Base-by-base conservation (phyloP, 805 yeast genomes). In the Sugiyamaella mastotermitis region DNA sequence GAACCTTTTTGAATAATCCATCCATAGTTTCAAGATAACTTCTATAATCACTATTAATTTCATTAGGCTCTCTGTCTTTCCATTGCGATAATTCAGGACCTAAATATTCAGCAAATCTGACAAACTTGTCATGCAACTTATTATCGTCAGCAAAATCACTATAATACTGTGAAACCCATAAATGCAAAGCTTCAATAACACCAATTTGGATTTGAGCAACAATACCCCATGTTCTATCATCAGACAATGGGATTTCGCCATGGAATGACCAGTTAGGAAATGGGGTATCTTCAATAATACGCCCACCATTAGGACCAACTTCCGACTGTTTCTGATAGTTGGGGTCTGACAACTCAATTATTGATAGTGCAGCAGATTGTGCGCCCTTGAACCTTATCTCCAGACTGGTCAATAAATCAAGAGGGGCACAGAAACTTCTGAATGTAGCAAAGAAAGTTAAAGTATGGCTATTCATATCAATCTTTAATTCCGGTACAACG, bases 131-230 rank as follows among this genome's bases (percentile, higher is more conserved):
- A 48, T 81, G 77, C 50, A 80, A 77, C 9, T 62, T 58, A 44
- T 80, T 53, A 49, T 82, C 84, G 54, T 78, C 82, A 3, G 80
- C 70, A 52, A 88, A 84, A 54, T 84, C 92, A 20, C 72, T 61
- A 56, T 80, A 87, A 54, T 82, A 84, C 48, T 80, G 79, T 32
- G 75, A 70, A 15, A 85, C 75, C 57, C 94, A 70, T 21, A 80
- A 71, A 31, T 77, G 70, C 40, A 86, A 63, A 0, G 86, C 84
- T 54, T 84, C 94, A 42, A 87, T 64, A 22, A 87, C 76, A 28
- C 94, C 94, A 26, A 82, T 68, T 54, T 87, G 92, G 30, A 88
- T 83, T 52, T 80, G 84, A 8, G 82, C 78, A 31, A 84, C 78
- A 38, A 76, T 70, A 31, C 70, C 71, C 69, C 80, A 78, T 49